A percentile compares a stretch with the other conserved stretches of the same genome.
phyloP scores from a whole-genome alignment of 75 land plant species.

The Selaginella moellendorffii region DNA sequence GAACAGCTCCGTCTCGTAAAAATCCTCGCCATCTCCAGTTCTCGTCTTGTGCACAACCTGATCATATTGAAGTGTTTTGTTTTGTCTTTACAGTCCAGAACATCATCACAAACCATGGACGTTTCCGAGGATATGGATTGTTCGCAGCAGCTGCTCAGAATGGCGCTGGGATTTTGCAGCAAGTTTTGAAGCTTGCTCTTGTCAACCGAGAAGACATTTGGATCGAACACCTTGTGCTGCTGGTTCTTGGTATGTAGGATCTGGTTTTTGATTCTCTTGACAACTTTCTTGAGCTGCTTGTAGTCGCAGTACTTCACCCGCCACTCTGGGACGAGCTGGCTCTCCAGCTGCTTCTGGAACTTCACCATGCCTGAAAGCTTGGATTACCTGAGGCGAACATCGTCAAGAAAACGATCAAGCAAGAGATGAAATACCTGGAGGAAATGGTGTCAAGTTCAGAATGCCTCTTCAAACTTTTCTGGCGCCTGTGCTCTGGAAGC shows the following conservation, averaged over 20 bases:
- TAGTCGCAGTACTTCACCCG: constrained; percentile 85
- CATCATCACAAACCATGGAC: background rate
- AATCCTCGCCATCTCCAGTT: background rate
- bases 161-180: background rate
- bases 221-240: no score
- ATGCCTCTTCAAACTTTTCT: no score
- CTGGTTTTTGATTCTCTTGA: constrained; percentile 38
- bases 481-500: background rate
- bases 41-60: constrained; percentile 14
- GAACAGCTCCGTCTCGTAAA: constrained; percentile 20
- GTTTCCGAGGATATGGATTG: background rate
- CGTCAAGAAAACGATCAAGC: no score
- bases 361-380: constrained; percentile 90
- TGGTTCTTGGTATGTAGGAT: background rate
- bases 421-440: no score
- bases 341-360: constrained; percentile 89
- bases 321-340: constrained; percentile 92
- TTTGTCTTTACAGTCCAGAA: no score
- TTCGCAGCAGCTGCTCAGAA: background rate
- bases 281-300: constrained; percentile 62
- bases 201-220: background rate
- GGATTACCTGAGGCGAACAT: no score
- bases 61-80: no score
- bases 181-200: background rate
- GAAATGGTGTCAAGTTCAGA: background rate